Evolutionary conservation across 805 yeast genomes (phyloP).

Genomic region (Candida montana): DNA sequence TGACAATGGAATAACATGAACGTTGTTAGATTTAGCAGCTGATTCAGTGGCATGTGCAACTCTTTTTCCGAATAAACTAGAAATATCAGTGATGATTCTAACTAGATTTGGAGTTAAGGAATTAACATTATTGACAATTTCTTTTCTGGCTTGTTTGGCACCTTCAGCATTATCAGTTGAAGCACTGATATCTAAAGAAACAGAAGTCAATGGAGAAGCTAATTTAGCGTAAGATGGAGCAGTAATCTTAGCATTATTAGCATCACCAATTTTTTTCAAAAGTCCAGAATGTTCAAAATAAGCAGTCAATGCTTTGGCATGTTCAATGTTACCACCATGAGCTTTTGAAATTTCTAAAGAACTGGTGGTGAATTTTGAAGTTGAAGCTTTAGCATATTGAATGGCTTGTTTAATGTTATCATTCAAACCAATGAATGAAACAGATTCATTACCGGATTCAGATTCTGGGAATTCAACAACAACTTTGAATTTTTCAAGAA

Average conservation of each 20-base stretch:
- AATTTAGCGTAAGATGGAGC: slow-evolving; percentile 44
- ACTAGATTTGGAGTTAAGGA: slow-evolving; percentile 63
- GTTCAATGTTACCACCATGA: slow-evolving; percentile 72
- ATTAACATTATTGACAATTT: slow-evolving; percentile 70
- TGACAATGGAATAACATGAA: slow-evolving; percentile 57
- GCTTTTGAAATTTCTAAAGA: slow-evolving; percentile 82
- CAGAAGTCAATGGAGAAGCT: slow-evolving; percentile 36
- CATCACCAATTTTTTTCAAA: slow-evolving; percentile 37
- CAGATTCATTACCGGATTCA: slow-evolving; percentile 38
- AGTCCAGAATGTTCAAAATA: slow-evolving; percentile 52
- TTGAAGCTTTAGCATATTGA: slow-evolving; percentile 50
- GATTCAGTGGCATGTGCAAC: slow-evolving; percentile 37
- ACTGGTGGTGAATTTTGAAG: slow-evolving; percentile 57
- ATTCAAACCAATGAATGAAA: slow-evolving; percentile 62
- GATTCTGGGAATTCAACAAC: slow-evolving; percentile 48
- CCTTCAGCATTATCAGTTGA: slow-evolving; percentile 40
- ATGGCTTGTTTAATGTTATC: slow-evolving; percentile 56
- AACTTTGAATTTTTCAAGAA: slow-evolving; percentile 51
- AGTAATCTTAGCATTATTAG: slow-evolving; percentile 39
- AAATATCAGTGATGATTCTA: slow-evolving; percentile 55
- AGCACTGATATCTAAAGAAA: slow-evolving; percentile 60
- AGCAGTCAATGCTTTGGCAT: slow-evolving; percentile 71
- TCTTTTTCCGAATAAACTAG: slow-evolving; percentile 48
- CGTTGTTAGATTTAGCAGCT: slow-evolving; percentile 41
- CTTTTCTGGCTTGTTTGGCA: slow-evolving; percentile 60